Evolutionary conservation across 148 eudicot genomes (phyloP), one percentile per base, ranked within the genome.

Genomic region (Fagopyrum homotropicum): DNA sequence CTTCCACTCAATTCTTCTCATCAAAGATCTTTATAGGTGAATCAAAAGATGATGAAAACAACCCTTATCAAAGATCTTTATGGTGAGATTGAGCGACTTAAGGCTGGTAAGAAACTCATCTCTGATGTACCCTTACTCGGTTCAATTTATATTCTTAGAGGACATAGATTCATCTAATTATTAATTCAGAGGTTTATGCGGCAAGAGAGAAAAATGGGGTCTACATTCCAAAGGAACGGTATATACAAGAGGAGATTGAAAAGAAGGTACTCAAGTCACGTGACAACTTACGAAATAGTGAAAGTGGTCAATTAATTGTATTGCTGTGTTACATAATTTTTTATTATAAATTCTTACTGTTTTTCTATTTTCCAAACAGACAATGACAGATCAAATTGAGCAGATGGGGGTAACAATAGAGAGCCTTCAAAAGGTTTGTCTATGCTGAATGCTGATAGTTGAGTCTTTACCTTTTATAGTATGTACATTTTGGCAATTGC

Each of bases 31-130:
- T n/a, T 80, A 30, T 75, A 92, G 97, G 93, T 93, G 7, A 93
- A 93, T 77, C 98, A 93, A 69, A 93, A 93, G 61, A 93, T 93
- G 98, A 93, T 93, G 98, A 93, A 93, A 81, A 77, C 98, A 64
- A 89, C 98, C 45, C 85, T 93, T 55, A 93, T 93, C 72, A 93
- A 93, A 77, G 98, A 93, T 81, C 92, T 93, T 47, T 93, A 93
- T 76, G 89, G 93, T 77, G 98, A 93, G 87, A 93, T 93, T 64
- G 98, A 93, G 69, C 81, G 93, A 55, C 90, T 93, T 40, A 90
- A 93, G 80, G 87, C 90, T 16, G 98, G 96, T 89, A 75, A 73
- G 81, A 5, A 49, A 54, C 26, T 75, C 8, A 44, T 73, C 22
- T 52, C 49, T 68, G 1, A 56, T 22, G 4, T 7, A 6, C 73